A percentile compares a stretch with the other conserved stretches of the same genome.
These are phyloP conservation scores for Citrus maxima DNA, from an alignment of 345 rosid species.

Conservation along the genomic window DNA sequence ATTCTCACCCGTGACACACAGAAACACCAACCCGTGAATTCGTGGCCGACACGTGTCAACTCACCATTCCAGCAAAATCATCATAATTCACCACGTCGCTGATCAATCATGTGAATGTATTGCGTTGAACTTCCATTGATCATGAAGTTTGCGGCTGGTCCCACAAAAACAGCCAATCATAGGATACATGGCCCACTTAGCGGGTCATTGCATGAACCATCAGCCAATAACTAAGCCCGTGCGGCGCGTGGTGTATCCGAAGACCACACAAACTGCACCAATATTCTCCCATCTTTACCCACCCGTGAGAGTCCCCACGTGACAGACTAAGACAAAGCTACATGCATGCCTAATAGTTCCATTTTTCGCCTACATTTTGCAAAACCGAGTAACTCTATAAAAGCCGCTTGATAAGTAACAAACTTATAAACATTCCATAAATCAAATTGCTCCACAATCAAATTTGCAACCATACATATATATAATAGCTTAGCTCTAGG, in stretches of 20 bases:
- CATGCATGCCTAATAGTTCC: slow-evolving; percentile 6
- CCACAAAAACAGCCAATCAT: slow-evolving; percentile 10
- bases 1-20: slow-evolving; percentile 42
- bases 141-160: background rate
- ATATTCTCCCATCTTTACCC: background rate
- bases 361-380: background rate
- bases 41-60: slow-evolving; percentile 43
- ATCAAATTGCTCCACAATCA: background rate
- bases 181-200: background rate
- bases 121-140: background rate
- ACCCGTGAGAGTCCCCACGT: slow-evolving; percentile 45
- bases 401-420: background rate
- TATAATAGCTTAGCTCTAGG: background rate
- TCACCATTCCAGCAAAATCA: background rate
- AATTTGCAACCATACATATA: background rate
- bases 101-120: background rate
- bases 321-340: slow-evolving; percentile 29
- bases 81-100: background rate
- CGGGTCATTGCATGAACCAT: background rate
- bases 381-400: background rate
- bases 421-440: background rate
- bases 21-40: slow-evolving; percentile 54
- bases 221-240: slow-evolving; percentile 13
- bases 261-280: slow-evolving; percentile 21
- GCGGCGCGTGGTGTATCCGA: background rate